A percentile compares a stretch with the other conserved stretches of the same genome.
phyloP scores from a whole-genome alignment of 352 stramenopile species.

The Phytophthora ohioensis region DNA sequence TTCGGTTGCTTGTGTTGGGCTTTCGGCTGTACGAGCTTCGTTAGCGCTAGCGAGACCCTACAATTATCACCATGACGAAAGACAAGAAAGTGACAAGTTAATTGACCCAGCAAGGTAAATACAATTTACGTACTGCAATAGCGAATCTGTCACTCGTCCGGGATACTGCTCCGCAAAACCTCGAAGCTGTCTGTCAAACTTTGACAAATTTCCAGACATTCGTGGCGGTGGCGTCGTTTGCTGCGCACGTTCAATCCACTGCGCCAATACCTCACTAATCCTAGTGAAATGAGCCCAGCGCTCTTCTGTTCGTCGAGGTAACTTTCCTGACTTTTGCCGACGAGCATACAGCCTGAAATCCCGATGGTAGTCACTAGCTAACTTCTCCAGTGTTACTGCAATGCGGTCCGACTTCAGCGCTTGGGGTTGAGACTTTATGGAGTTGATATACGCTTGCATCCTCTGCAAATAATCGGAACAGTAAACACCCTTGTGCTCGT shows the following conservation, averaged over 20 bases:
- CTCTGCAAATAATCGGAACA: background rate
- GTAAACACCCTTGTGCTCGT: background rate
- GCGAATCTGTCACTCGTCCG: slow-evolving; percentile 1
- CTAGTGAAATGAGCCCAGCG: slow-evolving; percentile 4
- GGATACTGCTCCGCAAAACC: slow-evolving; percentile 9
- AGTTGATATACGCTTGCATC: slow-evolving; percentile 8
- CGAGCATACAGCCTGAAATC: slow-evolving; percentile 9
- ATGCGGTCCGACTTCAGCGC: slow-evolving; percentile 5
- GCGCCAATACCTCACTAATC: slow-evolving; percentile 10
- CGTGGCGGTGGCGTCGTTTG: background rate
- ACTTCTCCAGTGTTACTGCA: slow-evolving; percentile 1
- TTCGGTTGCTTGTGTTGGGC: too few species aligned
- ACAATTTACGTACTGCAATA: slow-evolving; percentile 5
- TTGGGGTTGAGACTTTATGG: background rate
- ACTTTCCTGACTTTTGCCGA: slow-evolving; percentile 11
- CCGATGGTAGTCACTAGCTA: slow-evolving; percentile 6
- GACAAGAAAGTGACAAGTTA: too few species aligned
- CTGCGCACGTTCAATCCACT: slow-evolving; percentile 6
- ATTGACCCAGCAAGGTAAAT: too few species aligned
- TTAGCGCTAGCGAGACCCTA: too few species aligned
- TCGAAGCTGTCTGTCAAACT: slow-evolving; percentile 14
- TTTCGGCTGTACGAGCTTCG: too few species aligned
- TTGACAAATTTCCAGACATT: background rate
- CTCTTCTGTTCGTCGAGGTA: slow-evolving; percentile 7
- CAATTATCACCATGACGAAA: too few species aligned